Evolutionary conservation across 495 filamentous ascomycete genomes (phyloP).

Genomic region (Talaromyces nanjingensis): DNA sequence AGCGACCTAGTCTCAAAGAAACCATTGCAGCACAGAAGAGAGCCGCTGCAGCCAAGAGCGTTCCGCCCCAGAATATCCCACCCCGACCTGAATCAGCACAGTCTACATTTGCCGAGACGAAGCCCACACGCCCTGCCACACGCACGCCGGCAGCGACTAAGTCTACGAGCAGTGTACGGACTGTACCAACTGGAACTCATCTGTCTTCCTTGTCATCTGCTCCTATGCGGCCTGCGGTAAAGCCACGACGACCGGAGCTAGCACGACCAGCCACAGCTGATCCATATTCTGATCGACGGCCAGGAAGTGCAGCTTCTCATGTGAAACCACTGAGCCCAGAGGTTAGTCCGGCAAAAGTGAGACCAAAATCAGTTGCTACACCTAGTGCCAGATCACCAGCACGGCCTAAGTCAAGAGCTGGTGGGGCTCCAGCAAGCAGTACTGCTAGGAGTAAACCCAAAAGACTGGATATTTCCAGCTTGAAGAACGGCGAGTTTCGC

Average conservation of each 20-base stretch:
- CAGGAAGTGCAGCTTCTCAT: conserved; percentile 22
- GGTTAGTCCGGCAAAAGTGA: conserved; percentile 34
- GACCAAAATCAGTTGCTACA: conserved; percentile 21
- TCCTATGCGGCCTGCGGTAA: conserved; percentile 49
- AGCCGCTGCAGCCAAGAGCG: conserved; percentile 49
- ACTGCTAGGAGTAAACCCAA: conserved; percentile 31
- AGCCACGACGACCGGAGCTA: conserved; percentile 39
- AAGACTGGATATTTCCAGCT: conserved; percentile 31
- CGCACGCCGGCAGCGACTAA: conserved; percentile 17
- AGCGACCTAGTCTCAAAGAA: conserved; percentile 59
- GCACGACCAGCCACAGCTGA: conserved; percentile 52
- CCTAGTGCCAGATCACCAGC: conserved; percentile 24
- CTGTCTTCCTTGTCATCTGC: conserved; percentile 49
- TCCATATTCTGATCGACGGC: conserved; percentile 40
- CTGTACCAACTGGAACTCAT: conserved; percentile 26
- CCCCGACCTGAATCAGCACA: conserved; percentile 71
- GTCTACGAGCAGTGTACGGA: conserved; percentile 20
- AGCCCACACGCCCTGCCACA: conserved; percentile 33
- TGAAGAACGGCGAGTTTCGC: conserved; percentile 22
- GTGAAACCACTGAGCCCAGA: conserved; percentile 30
- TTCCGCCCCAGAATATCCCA: conserved; percentile 35
- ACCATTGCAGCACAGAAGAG: conserved; percentile 80
- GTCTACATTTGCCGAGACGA: conserved; percentile 35
- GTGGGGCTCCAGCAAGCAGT: conserved; percentile 18
- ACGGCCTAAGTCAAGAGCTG: conserved; percentile 25